A percentile compares a stretch with the other conserved stretches of the same genome.
Evolutionary conservation across 306 rosid genomes (phyloP).

Genomic region (Prunus mongolica): DNA sequence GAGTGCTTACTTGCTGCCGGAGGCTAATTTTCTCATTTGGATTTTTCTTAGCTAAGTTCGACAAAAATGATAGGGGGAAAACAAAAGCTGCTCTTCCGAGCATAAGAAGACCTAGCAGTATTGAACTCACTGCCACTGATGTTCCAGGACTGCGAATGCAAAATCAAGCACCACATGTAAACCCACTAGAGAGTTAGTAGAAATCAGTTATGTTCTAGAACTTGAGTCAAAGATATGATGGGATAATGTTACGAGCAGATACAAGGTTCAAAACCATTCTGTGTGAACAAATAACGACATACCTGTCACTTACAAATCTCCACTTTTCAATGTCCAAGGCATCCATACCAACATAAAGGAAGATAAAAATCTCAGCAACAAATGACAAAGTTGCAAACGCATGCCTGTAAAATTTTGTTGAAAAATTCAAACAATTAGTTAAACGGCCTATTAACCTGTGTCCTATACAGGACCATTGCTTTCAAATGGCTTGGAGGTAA

Average conservation of each 20-base stretch:
- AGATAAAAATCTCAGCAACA: conserved; percentile 85
- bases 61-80: conserved; percentile 81
- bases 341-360: conserved; percentile 99
- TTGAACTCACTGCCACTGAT: conserved; percentile 74
- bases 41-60: conserved; percentile 63
- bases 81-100: conserved; percentile 90
- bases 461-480: conserved; percentile 10
- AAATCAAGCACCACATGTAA: conserved; percentile 20
- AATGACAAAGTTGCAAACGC: conserved; percentile 93
- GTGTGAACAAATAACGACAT: conserved; percentile 9
- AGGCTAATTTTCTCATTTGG: conserved; percentile 47
- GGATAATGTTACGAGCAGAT: background rate
- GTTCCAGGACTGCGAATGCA: conserved; percentile 73
- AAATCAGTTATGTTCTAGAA: conserved; percentile 13
- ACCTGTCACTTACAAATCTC: conserved; percentile 94
- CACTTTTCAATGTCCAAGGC: conserved; percentile 98
- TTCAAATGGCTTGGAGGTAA: conserved; percentile 17
- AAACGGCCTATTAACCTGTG: conserved; percentile 9
- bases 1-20: conserved; percentile 62
- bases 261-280: conserved; percentile 5
- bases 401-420: conserved; percentile 52
- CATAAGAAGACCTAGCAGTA: conserved; percentile 66
- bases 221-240: conserved; percentile 4
- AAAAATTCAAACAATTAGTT: conserved; percentile 11
- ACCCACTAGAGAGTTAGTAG: background rate